Evolutionary conservation across 2,329 filamentous ascomycete genomes (phyloP).

Genomic region (Colletotrichum eleusines): DNA sequence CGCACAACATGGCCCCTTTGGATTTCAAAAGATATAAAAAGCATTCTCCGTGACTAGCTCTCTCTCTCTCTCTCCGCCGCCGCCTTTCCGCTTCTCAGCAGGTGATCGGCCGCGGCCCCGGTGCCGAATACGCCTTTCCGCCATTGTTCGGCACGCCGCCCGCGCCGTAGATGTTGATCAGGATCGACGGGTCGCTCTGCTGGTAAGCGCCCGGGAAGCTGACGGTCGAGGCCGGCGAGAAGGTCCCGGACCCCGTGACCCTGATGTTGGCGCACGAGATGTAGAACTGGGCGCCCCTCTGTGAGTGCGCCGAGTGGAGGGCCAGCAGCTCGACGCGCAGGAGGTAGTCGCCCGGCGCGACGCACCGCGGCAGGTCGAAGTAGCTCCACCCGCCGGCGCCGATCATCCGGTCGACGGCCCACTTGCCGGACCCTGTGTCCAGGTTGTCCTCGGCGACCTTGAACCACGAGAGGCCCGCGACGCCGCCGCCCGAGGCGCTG

Average conservation of each 20-base stretch:
- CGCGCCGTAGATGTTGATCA: constrained; percentile 61
- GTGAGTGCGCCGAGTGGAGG: constrained; percentile 61
- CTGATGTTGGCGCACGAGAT: constrained; percentile 69
- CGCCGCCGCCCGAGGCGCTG: constrained; percentile 59
- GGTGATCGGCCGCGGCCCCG: constrained; percentile 51
- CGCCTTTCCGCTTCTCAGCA: too few relatives aligned
- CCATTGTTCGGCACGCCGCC: constrained; percentile 56
- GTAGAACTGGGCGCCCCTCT: constrained; percentile 64
- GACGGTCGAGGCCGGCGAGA: constrained; percentile 53
- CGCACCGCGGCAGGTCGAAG: constrained; percentile 63
- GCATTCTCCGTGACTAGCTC: too few relatives aligned
- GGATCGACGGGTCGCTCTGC: constrained; percentile 58
- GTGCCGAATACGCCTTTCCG: constrained; percentile 55
- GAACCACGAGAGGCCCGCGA: constrained; percentile 50
- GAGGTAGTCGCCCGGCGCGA: constrained; percentile 67
- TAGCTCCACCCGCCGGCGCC: constrained; percentile 59
- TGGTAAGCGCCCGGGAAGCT: constrained; percentile 60
- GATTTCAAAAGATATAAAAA: too few relatives aligned
- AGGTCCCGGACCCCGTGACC: constrained; percentile 58
- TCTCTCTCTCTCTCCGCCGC: too few relatives aligned
- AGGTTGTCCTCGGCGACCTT: constrained; percentile 62
- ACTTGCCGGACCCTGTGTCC: constrained; percentile 56
- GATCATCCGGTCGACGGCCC: constrained; percentile 63
- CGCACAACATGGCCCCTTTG: too few relatives aligned
- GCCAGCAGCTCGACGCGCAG: constrained; percentile 67